Conservation (phyloP, 1,139 yeast genomes). For the Geotrichum reessii region DNA sequence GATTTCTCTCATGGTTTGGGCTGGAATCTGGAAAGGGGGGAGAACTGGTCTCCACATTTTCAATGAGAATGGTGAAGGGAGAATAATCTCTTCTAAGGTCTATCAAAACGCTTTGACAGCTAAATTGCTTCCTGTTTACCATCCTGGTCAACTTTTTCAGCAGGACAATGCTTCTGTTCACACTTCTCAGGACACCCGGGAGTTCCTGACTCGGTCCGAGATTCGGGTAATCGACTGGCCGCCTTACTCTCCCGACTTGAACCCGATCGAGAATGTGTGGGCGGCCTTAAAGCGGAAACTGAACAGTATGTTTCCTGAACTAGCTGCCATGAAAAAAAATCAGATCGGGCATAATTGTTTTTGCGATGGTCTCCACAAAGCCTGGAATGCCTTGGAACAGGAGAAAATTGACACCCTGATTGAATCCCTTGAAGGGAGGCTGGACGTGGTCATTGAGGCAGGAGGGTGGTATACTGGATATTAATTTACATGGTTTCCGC, state of each 20-base stretch:
- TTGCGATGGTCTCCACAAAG: too few species aligned
- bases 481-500: too few species aligned
- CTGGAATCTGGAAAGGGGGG: background rate
- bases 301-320: background rate
- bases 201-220: background rate
- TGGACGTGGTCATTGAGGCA: too few species aligned
- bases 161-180: background rate
- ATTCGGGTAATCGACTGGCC: background rate
- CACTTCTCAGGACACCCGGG: background rate
- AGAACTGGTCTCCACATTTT: background rate
- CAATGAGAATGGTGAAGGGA: background rate
- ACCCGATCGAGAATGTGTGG: background rate
- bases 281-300: background rate
- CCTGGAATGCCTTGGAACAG: too few species aligned
- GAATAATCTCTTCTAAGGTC: too few species aligned
- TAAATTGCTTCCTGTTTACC: background rate
- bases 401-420: too few species aligned
- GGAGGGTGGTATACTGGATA: too few species aligned
- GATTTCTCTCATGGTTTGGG: background rate
- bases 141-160: background rate
- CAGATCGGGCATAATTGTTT: too few species aligned
- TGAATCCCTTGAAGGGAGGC: too few species aligned
- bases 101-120: background rate
- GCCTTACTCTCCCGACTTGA: background rate
- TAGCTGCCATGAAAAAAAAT: background rate